Conservation (phyloP, 129 eudicot genomes). For the Cynara cardunculus region DNA sequence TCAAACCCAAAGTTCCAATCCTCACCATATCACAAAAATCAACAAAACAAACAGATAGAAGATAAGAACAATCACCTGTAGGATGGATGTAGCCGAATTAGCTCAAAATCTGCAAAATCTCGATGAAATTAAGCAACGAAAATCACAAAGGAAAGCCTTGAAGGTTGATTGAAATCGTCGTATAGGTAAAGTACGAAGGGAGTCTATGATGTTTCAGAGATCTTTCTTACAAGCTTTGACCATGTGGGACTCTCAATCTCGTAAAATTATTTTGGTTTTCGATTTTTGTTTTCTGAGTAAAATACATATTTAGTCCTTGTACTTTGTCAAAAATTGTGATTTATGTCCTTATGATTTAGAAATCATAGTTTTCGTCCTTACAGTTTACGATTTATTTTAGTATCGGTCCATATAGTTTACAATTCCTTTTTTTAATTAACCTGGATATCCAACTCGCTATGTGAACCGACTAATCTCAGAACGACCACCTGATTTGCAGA, state of each 20-base stretch:
- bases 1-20: neutral
- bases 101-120: conserved; percentile 10
- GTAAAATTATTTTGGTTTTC: conserved; percentile 2
- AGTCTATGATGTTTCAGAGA: conserved; percentile 22
- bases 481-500: too few relatives aligned
- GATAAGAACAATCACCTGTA: conserved; percentile 1
- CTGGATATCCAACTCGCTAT: too few relatives aligned
- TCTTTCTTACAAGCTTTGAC: conserved; percentile 29
- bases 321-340: too few relatives aligned
- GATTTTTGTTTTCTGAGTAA: too few relatives aligned
- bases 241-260: conserved; percentile 19
- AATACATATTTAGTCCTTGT: too few relatives aligned
- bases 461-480: too few relatives aligned
- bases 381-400: too few relatives aligned
- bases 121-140: conserved; percentile 3
- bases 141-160: neutral
- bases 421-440: too few relatives aligned
- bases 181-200: neutral
- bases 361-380: too few relatives aligned
- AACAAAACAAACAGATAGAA: neutral
- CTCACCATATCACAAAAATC: neutral
- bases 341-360: too few relatives aligned
- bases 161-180: conserved; percentile 11
- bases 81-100: neutral
- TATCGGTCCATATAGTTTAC: too few relatives aligned